A percentile compares a stretch with the other conserved stretches of the same genome.
phyloP scores from a whole-genome alignment of 2,329 filamentous ascomycete genomes.

The Lachnellula cervina region DNA sequence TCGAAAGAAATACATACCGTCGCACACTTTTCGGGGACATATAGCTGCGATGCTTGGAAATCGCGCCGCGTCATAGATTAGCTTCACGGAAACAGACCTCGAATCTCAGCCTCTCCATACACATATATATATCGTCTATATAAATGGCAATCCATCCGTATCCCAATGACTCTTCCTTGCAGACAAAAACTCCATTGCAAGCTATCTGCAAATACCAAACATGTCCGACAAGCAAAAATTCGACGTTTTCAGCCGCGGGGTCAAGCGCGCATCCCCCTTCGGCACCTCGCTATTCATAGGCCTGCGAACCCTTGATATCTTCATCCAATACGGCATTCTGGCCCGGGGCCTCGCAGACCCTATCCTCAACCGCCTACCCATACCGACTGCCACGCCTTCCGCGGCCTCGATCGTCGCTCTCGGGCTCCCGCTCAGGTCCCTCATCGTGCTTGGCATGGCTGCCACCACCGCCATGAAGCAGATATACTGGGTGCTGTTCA shows the following conservation, averaged over 20 bases:
- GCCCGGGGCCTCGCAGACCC: slow-evolving; percentile 42
- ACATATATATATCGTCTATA: background rate
- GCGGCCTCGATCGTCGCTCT: slow-evolving; percentile 38
- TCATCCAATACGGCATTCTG: slow-evolving; percentile 47
- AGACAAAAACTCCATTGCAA: background rate
- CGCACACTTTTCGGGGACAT: too few species aligned
- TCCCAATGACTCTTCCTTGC: background rate
- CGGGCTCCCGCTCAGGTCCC: slow-evolving; percentile 44
- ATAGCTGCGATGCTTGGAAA: too few species aligned
- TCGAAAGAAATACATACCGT: too few species aligned
- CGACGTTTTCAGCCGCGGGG: background rate
- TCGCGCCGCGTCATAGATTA: too few species aligned
- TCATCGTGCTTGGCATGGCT: slow-evolving; percentile 29
- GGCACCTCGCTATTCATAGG: slow-evolving; percentile 40
- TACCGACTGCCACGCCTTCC: slow-evolving; percentile 37
- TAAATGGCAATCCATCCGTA: background rate
- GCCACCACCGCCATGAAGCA: slow-evolving; percentile 44
- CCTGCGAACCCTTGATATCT: slow-evolving; percentile 39
- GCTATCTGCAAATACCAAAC: background rate
- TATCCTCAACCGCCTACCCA: slow-evolving; percentile 40
- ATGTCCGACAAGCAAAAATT: background rate
- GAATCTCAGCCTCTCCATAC: too few species aligned
- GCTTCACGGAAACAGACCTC: too few species aligned
- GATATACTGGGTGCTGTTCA: slow-evolving; percentile 45
- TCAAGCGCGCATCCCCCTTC: slow-evolving; percentile 29